phyloP scores from a whole-genome alignment of 306 rosid genomes.

The Rosa multiflora region DNA sequence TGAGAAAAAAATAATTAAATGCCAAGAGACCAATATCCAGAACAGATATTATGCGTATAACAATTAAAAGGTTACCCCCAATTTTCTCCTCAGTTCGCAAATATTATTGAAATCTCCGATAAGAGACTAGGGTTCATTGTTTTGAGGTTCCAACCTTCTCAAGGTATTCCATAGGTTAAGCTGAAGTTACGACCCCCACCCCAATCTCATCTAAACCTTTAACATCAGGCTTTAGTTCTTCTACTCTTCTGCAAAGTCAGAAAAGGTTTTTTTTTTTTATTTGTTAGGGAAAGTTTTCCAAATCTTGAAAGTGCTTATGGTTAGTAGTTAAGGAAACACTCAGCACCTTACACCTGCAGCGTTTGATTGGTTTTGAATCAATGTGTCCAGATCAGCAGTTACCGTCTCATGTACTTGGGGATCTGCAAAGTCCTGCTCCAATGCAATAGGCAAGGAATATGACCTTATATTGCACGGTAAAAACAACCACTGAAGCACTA shows the following conservation, averaged over 20 bases:
- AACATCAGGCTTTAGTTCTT: slow-evolving; percentile 22
- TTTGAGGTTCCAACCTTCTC: too few species aligned
- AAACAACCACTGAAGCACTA: slow-evolving; percentile 7
- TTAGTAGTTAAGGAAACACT: background rate
- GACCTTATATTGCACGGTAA: background rate
- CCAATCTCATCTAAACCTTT: slow-evolving; percentile 8
- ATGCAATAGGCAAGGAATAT: slow-evolving; percentile 1
- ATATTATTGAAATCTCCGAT: too few species aligned
- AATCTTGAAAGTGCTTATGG: background rate
- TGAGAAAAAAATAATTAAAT: too few species aligned
- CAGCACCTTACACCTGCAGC: slow-evolving; percentile 21
- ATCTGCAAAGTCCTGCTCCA: slow-evolving; percentile 22
- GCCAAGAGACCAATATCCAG: too few species aligned
- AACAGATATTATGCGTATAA: too few species aligned
- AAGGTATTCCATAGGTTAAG: too few species aligned
- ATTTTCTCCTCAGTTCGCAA: too few species aligned
- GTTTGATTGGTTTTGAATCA: slow-evolving; percentile 15
- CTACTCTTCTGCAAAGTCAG: slow-evolving; percentile 24
- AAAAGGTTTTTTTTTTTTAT: background rate
- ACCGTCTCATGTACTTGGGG: slow-evolving; percentile 22
- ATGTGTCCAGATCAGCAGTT: slow-evolving; percentile 24
- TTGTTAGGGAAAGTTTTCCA: background rate
- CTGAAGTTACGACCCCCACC: background rate
- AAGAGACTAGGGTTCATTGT: too few species aligned
- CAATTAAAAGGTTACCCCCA: too few species aligned